Conservation (phyloP, 805 yeast species). For the Nakazawaea anatomiae region DNA sequence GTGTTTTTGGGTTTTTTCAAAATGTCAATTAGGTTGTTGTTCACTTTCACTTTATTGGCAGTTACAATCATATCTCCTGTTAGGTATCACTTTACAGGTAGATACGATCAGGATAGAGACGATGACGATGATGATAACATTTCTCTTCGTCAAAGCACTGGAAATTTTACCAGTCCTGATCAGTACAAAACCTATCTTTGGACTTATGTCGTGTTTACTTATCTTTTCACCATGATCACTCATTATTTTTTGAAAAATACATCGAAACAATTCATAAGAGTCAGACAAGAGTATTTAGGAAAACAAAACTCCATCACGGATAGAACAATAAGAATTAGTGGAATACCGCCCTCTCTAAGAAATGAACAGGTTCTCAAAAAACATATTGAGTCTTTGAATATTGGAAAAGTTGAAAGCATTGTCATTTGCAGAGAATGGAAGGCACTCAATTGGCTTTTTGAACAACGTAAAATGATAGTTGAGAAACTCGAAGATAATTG, state of each 20-base stretch:
- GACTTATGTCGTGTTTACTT: constrained; percentile 85
- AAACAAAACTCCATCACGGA: constrained; percentile 86
- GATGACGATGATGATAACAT: constrained; percentile 4
- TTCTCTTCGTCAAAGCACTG: neutral
- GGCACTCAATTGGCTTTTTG: constrained; percentile 58
- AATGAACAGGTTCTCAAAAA: constrained; percentile 62
- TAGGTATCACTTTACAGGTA: constrained; percentile 45
- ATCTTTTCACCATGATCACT: constrained; percentile 70
- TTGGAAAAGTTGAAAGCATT: constrained; percentile 74
- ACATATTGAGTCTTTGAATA: constrained; percentile 71
- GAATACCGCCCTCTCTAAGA: constrained; percentile 80
- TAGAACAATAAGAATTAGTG: constrained; percentile 80
- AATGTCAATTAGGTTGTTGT: constrained; percentile 44
- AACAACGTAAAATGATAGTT: constrained; percentile 48
- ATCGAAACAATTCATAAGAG: constrained; percentile 65
- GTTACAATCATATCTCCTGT: constrained; percentile 45
- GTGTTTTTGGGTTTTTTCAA: constrained; percentile 54
- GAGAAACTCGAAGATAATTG: constrained; percentile 61
- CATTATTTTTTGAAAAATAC: constrained; percentile 57
- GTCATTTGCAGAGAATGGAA: constrained; percentile 88
- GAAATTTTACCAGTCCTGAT: constrained; percentile 19
- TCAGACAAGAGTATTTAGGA: constrained; percentile 79
- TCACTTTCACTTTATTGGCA: constrained; percentile 39
- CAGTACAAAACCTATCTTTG: constrained; percentile 59
- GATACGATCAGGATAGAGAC: constrained; percentile 29